Conservation (phyloP, 2,329 filamentous ascomycete genomes). For the Fusarium anguioides region DNA sequence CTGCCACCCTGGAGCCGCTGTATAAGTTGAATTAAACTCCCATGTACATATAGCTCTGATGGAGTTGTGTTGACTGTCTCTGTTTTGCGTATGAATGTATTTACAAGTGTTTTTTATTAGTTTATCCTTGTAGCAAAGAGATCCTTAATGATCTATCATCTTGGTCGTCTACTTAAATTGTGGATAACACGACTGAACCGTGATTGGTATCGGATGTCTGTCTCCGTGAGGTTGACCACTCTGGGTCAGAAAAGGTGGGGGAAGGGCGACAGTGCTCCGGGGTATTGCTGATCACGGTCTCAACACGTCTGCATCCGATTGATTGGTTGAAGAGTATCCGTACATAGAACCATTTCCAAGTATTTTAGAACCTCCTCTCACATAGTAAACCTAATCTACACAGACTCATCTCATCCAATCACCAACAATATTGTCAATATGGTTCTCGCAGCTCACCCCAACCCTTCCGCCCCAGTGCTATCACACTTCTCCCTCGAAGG, state of each 20-base stretch:
- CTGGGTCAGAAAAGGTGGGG: neutral
- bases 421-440: neutral
- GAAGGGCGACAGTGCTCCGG: neutral
- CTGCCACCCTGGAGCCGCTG: constrained; percentile 47
- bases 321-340: too few species aligned
- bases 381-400: neutral
- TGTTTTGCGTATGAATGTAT: neutral
- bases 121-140: too few species aligned
- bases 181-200: neutral
- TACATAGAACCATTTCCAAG: neutral
- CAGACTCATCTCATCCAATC: neutral
- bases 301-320: neutral
- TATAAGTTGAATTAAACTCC: constrained; percentile 37
- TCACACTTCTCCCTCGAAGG: constrained; percentile 50
- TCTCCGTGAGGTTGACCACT: neutral
- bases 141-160: too few species aligned
- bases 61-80: too few species aligned
- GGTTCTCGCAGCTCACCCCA: neutral
- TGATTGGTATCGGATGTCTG: neutral
- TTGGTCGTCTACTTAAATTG: neutral
- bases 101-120: neutral
- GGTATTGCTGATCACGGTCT: too few species aligned
- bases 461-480: constrained; percentile 28
- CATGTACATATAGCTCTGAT: too few species aligned
- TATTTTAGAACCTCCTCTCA: neutral